Evolutionary conservation across 1,284 basidiomycete species (phyloP), one percentile per base, ranked within the genome.

Genomic region (Cutaneotrichosporon cavernicola): DNA sequence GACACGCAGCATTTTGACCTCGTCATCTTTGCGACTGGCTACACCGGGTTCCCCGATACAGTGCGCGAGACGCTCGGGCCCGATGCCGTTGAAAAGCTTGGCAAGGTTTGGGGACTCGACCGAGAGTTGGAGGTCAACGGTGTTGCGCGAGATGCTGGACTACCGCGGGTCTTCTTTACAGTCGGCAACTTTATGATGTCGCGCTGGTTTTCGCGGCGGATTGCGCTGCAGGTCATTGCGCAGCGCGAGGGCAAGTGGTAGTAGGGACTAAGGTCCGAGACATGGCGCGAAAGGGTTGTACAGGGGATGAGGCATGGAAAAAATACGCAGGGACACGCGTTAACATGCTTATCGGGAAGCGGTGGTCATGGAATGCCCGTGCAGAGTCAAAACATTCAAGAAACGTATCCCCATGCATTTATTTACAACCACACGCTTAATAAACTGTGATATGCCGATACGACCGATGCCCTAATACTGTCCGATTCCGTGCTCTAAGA

Each of bases 21-120:
- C 16, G 85, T 91, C 30, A 71, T 91, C 16, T 86, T 87, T 75
- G 86, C 86, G 2, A 89, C 87, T 9, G 88, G 88, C 82, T 88
- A 73, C 63, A 73, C 72, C 21, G 72, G 74, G 47, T 73, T 74
- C 64, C 67, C 69, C 14, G 75, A 77, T 32, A 82, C 83, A 5
- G 77, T 87, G 34, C 72, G 78, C 18, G 74, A 79, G 3, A 79
- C 89, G 43, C 80, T 85, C 36, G 84, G 84, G 0, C 81, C 85
- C 16, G 82, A 85, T 10, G 78, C 86, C 14, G 83, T 81, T 2
- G 76, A 82, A 21, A 80, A 81, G 46, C 71, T 85, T 4, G 81
- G 82, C 38, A 81, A 81, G 0, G 77, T 88, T 31, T 89, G 87
- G 88, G 84, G 85, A 2, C 70, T 86, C 36, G 82, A 86, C 69